These are phyloP conservation scores for Syncephalastrum monosporum DNA, from an alignment of 371 early-diverging fungal genomes.

Conservation along the genomic window DNA sequence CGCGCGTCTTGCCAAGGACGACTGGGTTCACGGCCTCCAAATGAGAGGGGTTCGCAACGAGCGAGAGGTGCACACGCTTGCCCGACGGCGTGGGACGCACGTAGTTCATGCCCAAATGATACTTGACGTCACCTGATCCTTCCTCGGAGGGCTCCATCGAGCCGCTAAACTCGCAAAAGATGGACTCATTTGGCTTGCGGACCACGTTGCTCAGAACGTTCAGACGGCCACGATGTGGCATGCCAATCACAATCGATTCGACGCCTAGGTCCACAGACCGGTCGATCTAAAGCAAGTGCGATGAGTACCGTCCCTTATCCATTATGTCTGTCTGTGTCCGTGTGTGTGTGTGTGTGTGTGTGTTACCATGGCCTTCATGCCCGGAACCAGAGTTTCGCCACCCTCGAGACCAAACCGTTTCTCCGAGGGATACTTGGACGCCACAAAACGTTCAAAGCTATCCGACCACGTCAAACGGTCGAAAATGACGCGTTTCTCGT, in stretches of 20 bases:
- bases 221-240: slow-evolving; percentile 98
- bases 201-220: slow-evolving; percentile 97
- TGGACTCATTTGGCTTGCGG: slow-evolving; percentile 96
- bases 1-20: slow-evolving; percentile 95
- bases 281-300: slow-evolving; percentile 66
- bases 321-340: too few relatives aligned
- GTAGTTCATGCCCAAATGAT: slow-evolving; percentile 97
- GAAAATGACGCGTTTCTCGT: slow-evolving; percentile 88
- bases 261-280: slow-evolving; percentile 92
- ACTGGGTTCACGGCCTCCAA: slow-evolving; percentile 98
- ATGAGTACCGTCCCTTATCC: background rate
- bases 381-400: slow-evolving; percentile 94
- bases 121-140: slow-evolving; percentile 98
- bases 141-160: slow-evolving; percentile 74
- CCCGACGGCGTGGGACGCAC: slow-evolving; percentile 94
- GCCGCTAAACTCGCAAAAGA: slow-evolving; percentile 95
- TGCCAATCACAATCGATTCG: slow-evolving; percentile 93
- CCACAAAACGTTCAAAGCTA: slow-evolving; percentile 93
- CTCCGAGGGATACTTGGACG: slow-evolving; percentile 92
- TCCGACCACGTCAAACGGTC: slow-evolving; percentile 97
- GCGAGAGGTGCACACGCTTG: slow-evolving; percentile 92
- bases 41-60: slow-evolving; percentile 98
- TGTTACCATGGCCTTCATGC: slow-evolving; percentile 93
- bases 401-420: slow-evolving; percentile 99
- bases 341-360: background rate